These are phyloP conservation scores for Rhodotorula sp. DNA, from an alignment of 1,284 basidiomycete genomes.

Conservation along the genomic window DNA sequence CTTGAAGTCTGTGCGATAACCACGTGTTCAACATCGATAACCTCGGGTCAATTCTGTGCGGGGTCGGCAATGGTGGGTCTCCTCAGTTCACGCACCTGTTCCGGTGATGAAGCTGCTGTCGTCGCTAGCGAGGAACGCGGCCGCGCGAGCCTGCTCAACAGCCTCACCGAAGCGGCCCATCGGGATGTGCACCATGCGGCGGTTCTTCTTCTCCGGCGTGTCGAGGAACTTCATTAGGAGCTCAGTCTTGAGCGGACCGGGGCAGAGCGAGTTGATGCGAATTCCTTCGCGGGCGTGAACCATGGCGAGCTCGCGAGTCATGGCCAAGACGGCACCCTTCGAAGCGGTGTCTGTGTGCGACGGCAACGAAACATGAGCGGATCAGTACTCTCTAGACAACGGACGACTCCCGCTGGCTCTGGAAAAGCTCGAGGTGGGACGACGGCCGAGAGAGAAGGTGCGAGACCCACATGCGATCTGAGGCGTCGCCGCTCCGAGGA, in stretches of 20 bases:
- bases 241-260: slow-evolving; percentile 82
- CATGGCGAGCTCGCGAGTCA: slow-evolving; percentile 96
- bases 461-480: slow-evolving; percentile 67
- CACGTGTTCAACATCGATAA: background rate
- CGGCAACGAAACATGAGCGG: background rate
- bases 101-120: slow-evolving; percentile 57
- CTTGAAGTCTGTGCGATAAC: slow-evolving; percentile 63
- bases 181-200: slow-evolving; percentile 58
- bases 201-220: slow-evolving; percentile 91
- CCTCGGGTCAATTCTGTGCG: too few species aligned
- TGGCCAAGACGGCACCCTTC: slow-evolving; percentile 91
- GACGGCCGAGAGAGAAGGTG: slow-evolving; percentile 6
- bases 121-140: slow-evolving; percentile 52
- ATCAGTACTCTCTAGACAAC: too few species aligned
- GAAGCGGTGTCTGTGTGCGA: slow-evolving; percentile 8
- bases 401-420: too few species aligned
- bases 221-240: slow-evolving; percentile 97
- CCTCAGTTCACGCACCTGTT: slow-evolving; percentile 24
- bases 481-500: slow-evolving; percentile 90
- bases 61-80: background rate
- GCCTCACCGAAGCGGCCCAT: slow-evolving; percentile 90
- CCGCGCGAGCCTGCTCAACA: slow-evolving; percentile 85
- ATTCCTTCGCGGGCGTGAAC: slow-evolving; percentile 96
- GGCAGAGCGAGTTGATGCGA: slow-evolving; percentile 90
- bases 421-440: too few species aligned